Conservation (phyloP, 1,139 yeast genomes). For the Tardiomyces depauwii region DNA sequence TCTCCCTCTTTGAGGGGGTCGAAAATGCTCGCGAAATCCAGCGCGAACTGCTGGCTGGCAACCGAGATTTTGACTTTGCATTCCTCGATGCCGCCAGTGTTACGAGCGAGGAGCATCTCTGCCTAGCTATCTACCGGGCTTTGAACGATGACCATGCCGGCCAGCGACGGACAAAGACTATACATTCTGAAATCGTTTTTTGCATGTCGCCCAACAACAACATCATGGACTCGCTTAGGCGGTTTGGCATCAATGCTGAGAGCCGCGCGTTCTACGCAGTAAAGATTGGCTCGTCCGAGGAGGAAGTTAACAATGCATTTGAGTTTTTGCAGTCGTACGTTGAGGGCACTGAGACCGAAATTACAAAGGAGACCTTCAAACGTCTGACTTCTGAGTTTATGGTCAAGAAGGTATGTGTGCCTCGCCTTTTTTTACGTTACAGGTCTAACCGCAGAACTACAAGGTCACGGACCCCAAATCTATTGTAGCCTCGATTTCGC, state of each 20-base stretch:
- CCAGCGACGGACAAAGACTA: slow-evolving; percentile 32
- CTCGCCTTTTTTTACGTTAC: no score
- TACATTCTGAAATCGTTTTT: slow-evolving; percentile 44
- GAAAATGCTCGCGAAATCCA: slow-evolving; percentile 32
- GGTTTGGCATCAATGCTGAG: slow-evolving; percentile 35
- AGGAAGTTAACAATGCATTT: slow-evolving; percentile 1
- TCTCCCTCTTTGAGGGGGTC: slow-evolving; percentile 32
- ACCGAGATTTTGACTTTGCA: slow-evolving; percentile 33
- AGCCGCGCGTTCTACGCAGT: slow-evolving; percentile 27
- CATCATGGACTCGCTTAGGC: slow-evolving; percentile 35
- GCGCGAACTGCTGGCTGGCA: slow-evolving; percentile 26
- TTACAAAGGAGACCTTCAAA: background rate
- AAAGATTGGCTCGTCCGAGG: slow-evolving; percentile 21
- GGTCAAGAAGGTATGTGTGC: background rate
- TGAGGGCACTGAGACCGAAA: slow-evolving; percentile 3
- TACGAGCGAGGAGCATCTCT: slow-evolving; percentile 37
- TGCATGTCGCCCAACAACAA: slow-evolving; percentile 42
- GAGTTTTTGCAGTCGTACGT: slow-evolving; percentile 2
- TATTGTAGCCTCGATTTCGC: background rate
- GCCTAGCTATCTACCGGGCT: slow-evolving; percentile 39
- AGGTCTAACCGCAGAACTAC: background rate
- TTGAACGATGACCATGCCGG: slow-evolving; percentile 33
- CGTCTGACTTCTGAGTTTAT: background rate
- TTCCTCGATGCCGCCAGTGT: slow-evolving; percentile 36
- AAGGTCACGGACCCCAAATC: background rate